These are phyloP conservation scores for Graphilbum sp. DNA, from an alignment of 2,329 filamentous ascomycete species.

Conservation along the genomic window DNA sequence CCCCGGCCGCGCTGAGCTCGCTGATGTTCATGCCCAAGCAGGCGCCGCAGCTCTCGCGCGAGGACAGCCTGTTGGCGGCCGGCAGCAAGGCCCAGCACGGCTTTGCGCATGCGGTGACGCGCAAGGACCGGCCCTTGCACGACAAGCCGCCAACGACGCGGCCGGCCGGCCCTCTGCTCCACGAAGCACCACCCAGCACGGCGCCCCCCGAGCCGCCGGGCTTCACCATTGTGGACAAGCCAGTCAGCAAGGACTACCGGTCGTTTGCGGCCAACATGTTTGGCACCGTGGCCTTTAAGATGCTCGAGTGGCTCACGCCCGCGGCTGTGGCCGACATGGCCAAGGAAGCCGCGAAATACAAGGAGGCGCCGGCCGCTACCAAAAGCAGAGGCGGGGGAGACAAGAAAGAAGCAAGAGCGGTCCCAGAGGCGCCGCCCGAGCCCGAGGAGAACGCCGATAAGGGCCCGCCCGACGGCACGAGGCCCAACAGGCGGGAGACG, in stretches of 20 bases:
- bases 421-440: background rate
- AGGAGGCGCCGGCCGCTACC: conserved; percentile 1
- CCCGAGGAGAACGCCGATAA: too few species aligned
- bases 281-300: conserved; percentile 49
- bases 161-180: background rate
- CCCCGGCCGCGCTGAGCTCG: conserved; percentile 28
- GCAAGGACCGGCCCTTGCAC: too few species aligned
- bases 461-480: background rate
- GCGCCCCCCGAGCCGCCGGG: too few species aligned
- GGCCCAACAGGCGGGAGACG: background rate
- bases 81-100: background rate
- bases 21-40: conserved; percentile 27
- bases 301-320: conserved; percentile 55
- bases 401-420: background rate
- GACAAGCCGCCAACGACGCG: background rate
- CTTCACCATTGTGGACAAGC: conserved; percentile 28
- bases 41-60: conserved; percentile 6
- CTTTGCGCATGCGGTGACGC: background rate
- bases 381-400: background rate
- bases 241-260: conserved; percentile 36
- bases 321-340: conserved; percentile 34
- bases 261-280: conserved; percentile 49
- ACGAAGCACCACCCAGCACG: too few species aligned
- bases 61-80: background rate
- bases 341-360: conserved; percentile 18